Percentiles rank a stretch among this genome's conserved stretches.
Conservation (phyloP, 257 asterid genomes). For the Solanum piurae region DNA sequence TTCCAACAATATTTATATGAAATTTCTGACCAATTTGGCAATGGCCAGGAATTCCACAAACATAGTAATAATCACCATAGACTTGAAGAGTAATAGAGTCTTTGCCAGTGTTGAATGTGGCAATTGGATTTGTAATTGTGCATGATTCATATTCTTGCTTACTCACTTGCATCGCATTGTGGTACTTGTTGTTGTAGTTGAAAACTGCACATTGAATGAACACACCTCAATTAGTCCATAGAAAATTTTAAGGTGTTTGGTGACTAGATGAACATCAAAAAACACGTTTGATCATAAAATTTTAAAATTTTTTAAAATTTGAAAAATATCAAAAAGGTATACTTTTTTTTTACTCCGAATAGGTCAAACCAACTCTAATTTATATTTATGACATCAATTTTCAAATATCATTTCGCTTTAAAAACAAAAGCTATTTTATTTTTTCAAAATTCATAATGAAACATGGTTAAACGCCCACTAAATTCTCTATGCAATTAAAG, state of each 20-base stretch:
- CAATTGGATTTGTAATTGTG: background rate
- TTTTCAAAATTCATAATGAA: too few relatives aligned
- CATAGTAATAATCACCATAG: background rate
- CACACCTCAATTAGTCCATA: background rate
- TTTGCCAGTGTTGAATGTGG: background rate
- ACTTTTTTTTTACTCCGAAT: background rate
- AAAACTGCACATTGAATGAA: background rate
- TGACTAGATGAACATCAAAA: too few relatives aligned
- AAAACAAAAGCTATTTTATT: too few relatives aligned
- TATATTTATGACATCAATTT: too few relatives aligned
- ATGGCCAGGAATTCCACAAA: background rate
- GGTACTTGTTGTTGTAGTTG: background rate
- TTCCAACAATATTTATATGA: background rate
- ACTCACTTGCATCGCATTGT: conserved; percentile 6
- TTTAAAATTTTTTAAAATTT: too few relatives aligned
- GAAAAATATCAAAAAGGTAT: too few relatives aligned
- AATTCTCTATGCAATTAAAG: background rate
- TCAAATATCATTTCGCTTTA: background rate
- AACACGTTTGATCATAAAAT: too few relatives aligned
- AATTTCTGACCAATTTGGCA: conserved; percentile 3
- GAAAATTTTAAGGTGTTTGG: too few relatives aligned
- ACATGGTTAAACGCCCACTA: background rate
- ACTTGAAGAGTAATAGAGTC: background rate
- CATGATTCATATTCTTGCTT: background rate
- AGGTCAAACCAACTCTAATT: background rate